phyloP scores from a whole-genome alignment of 495 filamentous ascomycete genomes.

The Geopyxis carbonaria region DNA sequence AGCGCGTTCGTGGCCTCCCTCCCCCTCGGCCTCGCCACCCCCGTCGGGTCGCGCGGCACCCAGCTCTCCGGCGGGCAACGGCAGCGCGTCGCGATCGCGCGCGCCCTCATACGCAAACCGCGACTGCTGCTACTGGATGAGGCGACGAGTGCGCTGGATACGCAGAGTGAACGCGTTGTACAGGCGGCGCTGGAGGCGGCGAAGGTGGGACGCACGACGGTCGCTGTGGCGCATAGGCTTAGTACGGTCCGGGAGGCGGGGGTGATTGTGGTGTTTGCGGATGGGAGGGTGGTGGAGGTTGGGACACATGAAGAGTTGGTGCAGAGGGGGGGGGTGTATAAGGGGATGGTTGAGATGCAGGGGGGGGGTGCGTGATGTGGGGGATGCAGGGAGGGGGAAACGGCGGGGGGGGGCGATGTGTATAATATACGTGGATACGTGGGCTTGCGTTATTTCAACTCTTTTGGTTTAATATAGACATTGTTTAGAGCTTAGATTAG shows the following conservation, averaged over 20 bases:
- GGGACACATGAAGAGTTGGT: conserved; percentile 27
- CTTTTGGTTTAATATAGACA: no score
- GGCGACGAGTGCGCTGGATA: conserved; percentile 57
- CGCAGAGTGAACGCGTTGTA: conserved; percentile 54
- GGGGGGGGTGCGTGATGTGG: no score
- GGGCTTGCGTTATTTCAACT: no score
- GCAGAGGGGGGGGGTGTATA: conserved; percentile 25
- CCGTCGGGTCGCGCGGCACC: conserved; percentile 45
- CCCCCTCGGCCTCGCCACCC: conserved; percentile 45
- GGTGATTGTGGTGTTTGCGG: conserved; percentile 27
- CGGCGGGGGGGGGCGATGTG: no score
- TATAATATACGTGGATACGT: no score
- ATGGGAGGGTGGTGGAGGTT: conserved; percentile 26
- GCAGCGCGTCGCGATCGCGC: conserved; percentile 60
- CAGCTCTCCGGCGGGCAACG: conserved; percentile 61
- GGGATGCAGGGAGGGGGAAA: no score
- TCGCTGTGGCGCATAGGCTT: conserved; percentile 49
- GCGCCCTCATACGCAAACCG: conserved; percentile 61
- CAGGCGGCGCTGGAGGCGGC: conserved; percentile 50
- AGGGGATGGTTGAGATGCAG: no score
- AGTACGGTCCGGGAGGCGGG: conserved; percentile 27
- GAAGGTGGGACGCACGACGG: conserved; percentile 42
- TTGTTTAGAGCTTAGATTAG: no score
- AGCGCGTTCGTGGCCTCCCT: conserved; percentile 44
- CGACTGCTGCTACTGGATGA: conserved; percentile 60